Evolutionary conservation across 306 rosid species (phyloP).

Genomic region (Corylus americana): DNA sequence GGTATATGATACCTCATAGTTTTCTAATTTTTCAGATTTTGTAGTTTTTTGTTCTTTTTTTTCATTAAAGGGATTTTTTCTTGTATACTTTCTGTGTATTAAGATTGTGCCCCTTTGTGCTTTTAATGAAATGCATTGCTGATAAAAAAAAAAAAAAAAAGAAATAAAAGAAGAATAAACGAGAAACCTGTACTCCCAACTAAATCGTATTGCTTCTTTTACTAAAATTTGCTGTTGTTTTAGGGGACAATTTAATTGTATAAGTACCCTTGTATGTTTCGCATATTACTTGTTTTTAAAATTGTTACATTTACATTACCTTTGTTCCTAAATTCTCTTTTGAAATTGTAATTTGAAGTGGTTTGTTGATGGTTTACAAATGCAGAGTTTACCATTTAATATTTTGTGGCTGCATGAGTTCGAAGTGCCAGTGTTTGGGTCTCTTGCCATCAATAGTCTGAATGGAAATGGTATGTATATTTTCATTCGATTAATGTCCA

Average conservation of each 20-base stretch:
- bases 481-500: slow-evolving; percentile 23
- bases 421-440: slow-evolving; percentile 83
- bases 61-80: no score
- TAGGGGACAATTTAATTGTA: not conserved
- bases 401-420: slow-evolving; percentile 64
- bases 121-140: not conserved
- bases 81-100: no score
- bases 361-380: slow-evolving; percentile 9
- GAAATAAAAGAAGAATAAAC: not conserved
- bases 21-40: no score
- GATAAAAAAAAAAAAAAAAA: not conserved
- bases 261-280: not conserved
- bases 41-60: no score
- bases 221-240: not conserved
- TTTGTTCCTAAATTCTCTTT: not conserved
- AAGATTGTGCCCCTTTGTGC: no score
- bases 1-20: no score
- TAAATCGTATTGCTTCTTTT: not conserved
- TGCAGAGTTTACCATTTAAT: slow-evolving; percentile 65
- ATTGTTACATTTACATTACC: not conserved
- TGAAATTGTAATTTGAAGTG: not conserved
- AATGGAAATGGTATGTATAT: slow-evolving; percentile 58
- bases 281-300: not conserved
- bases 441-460: slow-evolving; percentile 51
- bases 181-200: not conserved